Conservation (phyloP, 1,139 yeast species). For the Protomyces pachydermus region DNA sequence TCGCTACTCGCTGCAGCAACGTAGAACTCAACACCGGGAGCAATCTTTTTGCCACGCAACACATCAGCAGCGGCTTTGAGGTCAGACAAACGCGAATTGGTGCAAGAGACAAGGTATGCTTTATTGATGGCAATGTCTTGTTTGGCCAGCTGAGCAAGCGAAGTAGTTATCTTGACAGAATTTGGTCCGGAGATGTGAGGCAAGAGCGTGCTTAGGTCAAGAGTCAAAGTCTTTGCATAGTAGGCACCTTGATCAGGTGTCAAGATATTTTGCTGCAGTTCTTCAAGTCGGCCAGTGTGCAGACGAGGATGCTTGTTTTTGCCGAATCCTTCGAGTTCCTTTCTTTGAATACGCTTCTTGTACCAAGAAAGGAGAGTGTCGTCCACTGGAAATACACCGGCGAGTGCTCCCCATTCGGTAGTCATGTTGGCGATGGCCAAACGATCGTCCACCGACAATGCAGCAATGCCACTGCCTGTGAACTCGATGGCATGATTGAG, state of each 20-base stretch:
- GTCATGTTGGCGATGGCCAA: conserved; percentile 98
- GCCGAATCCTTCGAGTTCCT: conserved; percentile 54
- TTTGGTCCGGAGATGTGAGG: conserved; percentile 96
- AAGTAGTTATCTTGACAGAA: conserved; percentile 82
- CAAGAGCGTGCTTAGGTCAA: conserved; percentile 78
- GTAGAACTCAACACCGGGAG: conserved; percentile 86
- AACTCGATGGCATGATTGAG: conserved; percentile 96
- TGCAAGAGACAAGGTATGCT: conserved; percentile 96
- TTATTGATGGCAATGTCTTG: conserved; percentile 76
- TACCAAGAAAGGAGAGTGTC: conserved; percentile 71
- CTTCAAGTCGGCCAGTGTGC: conserved; percentile 53
- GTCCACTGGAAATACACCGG: conserved; percentile 95
- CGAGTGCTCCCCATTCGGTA: conserved; percentile 98
- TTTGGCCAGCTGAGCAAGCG: conserved; percentile 67
- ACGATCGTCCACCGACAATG: conserved; percentile 80
- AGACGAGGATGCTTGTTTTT: conserved; percentile 64
- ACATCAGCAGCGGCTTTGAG: conserved; percentile 91
- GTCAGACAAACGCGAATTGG: conserved; percentile 89
- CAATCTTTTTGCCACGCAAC: conserved; percentile 71
- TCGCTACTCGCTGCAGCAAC: conserved; percentile 95
- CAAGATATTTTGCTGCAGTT: conserved; percentile 37
- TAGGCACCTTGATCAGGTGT: conserved; percentile 68
- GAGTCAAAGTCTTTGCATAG: conserved; percentile 79
- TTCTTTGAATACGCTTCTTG: conserved; percentile 55
- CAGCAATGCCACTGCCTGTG: conserved; percentile 74